phyloP scores from a whole-genome alignment of 306 rosid species.

The Urtica urens region DNA sequence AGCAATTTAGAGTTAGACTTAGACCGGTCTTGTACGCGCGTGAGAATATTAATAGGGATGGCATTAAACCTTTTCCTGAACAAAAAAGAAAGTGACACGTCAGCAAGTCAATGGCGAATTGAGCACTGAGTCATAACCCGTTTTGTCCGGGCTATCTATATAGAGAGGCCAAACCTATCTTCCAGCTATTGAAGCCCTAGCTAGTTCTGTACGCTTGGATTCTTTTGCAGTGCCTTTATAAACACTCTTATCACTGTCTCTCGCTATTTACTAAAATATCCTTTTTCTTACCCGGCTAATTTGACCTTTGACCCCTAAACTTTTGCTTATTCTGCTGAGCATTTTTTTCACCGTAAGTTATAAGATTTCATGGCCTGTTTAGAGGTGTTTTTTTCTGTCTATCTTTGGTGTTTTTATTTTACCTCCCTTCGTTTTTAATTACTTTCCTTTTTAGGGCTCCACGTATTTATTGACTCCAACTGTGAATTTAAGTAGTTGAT shows the following conservation, averaged over 20 bases:
- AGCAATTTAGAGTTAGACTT: too few species aligned
- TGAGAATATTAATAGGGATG: too few species aligned
- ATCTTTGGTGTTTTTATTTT: background rate
- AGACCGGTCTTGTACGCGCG: too few species aligned
- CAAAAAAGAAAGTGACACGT: constrained; percentile 7
- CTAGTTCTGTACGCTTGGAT: constrained; percentile 9
- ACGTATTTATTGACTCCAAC: constrained; percentile 1
- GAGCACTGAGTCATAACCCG: constrained; percentile 44
- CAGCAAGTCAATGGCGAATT: constrained; percentile 19
- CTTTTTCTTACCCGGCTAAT: background rate
- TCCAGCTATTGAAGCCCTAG: background rate
- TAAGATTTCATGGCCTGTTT: background rate
- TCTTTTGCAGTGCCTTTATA: constrained; percentile 19
- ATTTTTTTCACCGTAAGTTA: too few species aligned
- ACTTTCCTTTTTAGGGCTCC: constrained; percentile 6
- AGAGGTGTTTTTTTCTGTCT: background rate
- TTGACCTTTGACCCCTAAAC: background rate
- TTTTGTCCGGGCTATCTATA: constrained; percentile 50
- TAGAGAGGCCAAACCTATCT: background rate
- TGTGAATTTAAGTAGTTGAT: background rate
- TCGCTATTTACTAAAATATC: background rate
- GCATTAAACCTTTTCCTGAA: too few species aligned
- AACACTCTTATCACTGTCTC: constrained; percentile 19
- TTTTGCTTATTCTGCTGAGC: background rate
- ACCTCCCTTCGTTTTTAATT: background rate